Base-by-base conservation (phyloP, 768 basidiomycete species). In the Suillus discolor region DNA sequence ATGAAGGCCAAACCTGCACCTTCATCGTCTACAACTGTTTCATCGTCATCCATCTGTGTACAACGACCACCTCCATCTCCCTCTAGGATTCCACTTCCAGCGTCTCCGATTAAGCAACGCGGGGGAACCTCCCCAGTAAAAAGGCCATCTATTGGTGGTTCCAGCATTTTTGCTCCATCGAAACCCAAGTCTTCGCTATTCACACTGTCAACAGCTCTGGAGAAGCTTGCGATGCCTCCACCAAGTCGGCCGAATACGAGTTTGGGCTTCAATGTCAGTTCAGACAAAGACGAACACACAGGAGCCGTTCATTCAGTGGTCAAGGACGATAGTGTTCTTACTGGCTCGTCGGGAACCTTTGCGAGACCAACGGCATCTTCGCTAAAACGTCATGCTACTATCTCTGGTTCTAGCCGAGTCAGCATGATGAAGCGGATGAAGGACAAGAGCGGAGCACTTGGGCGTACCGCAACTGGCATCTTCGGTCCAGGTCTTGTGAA, bases 221-320 rank as follows among this genome's bases (percentile, higher is more conserved):
- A 92, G 71, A 90, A 88, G 71, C 80, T 93, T n/a, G 81, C 82
- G 34, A 84, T 85, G 74, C 90, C 88, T 0, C 83, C 88, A 2
- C 91, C 89, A 4, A 81, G 81, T 28, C 75, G 90, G 49, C 90
- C 91, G 1, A 90, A 84, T 62, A 90, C 90, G 3, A 90, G 87
- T 64, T 76, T 92, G 79, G 91, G 89, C 39, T 90, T 92, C 73
- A 72, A 67, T 20, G 25, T 62, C 2, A 13, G 13, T 6, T 69
- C 63, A 39, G 69, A 68, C n/a, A 74, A 74, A 31, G 39, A 45
- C 4, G 49, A 65, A 45, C 59, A 20, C 9, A 31, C 39, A 60
- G 28, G 42, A 42, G 28, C 41, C 42, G 66, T 65, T 25, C 65
- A 71, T 49, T 36, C 39, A 2, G 70, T 69, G 25, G 67, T 72